These are phyloP conservation scores for Aphanomyces cochlioides DNA, from an alignment of 352 stramenopile genomes.

Conservation along the genomic window DNA sequence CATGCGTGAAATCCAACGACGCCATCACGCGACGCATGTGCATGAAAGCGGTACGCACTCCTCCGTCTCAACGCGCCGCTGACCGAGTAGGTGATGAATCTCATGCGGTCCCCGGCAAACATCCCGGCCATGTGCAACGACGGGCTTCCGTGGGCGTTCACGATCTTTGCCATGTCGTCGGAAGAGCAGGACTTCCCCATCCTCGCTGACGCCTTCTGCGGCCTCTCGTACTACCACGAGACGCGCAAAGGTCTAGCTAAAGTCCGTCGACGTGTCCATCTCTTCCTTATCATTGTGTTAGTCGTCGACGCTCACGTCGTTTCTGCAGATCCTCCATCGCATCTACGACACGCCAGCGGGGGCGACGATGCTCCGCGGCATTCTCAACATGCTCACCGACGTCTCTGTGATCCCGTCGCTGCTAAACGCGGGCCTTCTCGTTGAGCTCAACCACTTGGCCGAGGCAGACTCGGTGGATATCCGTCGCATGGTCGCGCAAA, in stretches of 20 bases:
- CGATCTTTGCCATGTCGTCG: slow-evolving; percentile 53
- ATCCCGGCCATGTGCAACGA: slow-evolving; percentile 64
- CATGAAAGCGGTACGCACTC: slow-evolving; percentile 43
- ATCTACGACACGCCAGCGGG: slow-evolving; percentile 24
- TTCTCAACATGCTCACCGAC: slow-evolving; percentile 29
- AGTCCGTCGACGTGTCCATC: background rate
- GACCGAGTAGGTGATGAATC: slow-evolving; percentile 44
- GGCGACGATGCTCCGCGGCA: slow-evolving; percentile 26
- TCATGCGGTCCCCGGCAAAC: slow-evolving; percentile 46
- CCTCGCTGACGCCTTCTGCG: slow-evolving; percentile 61
- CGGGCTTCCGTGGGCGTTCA: slow-evolving; percentile 65
- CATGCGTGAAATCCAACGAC: slow-evolving; percentile 79
- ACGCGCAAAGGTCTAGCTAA: slow-evolving; percentile 53
- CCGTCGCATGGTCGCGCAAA: slow-evolving; percentile 16
- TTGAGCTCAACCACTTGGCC: slow-evolving; percentile 15
- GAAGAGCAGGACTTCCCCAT: slow-evolving; percentile 57
- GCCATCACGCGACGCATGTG: slow-evolving; percentile 67
- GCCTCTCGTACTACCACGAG: slow-evolving; percentile 48
- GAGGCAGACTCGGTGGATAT: background rate
- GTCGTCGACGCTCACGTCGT: slow-evolving; percentile 22
- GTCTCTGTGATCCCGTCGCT: slow-evolving; percentile 11
- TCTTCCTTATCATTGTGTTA: background rate
- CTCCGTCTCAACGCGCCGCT: background rate
- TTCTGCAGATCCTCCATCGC: slow-evolving; percentile 26
- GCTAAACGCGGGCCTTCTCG: slow-evolving; percentile 15